Conservation (phyloP, 441 rosid genomes). For the Sinapis alba region DNA sequence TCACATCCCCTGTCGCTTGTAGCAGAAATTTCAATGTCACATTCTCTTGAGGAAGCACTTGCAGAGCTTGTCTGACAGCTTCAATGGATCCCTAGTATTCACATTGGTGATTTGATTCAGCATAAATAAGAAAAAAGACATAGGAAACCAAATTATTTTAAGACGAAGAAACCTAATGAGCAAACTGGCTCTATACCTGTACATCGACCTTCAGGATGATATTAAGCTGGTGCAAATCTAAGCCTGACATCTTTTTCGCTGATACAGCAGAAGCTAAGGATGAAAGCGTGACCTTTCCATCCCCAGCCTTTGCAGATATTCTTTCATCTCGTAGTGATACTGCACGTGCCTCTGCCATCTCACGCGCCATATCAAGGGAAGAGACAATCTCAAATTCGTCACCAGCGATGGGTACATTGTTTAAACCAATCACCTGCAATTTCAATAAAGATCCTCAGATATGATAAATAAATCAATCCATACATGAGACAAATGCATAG, state of each 20-base stretch:
- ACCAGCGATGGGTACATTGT: slow-evolving; percentile 86
- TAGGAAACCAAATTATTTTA: slow-evolving; percentile 15
- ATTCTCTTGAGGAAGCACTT: not conserved
- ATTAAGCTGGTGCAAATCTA: slow-evolving; percentile 96
- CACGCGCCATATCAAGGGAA: slow-evolving; percentile 87
- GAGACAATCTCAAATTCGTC: slow-evolving; percentile 89
- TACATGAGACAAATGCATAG: not conserved
- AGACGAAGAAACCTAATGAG: not conserved
- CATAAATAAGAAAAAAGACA: slow-evolving; percentile 4
- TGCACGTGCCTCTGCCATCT: slow-evolving; percentile 77
- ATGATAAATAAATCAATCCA: slow-evolving; percentile 14
- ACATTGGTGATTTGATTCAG: slow-evolving; percentile 4
- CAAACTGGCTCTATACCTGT: slow-evolving; percentile 60
- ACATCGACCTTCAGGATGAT: slow-evolving; percentile 90
- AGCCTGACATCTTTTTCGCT: slow-evolving; percentile 74
- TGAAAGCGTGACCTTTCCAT: slow-evolving; percentile 94
- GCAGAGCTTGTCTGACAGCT: slow-evolving; percentile 52
- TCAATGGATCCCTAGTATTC: not conserved
- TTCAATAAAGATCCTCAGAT: slow-evolving; percentile 15
- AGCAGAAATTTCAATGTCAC: slow-evolving; percentile 70
- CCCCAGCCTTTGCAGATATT: slow-evolving; percentile 92
- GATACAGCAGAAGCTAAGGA: slow-evolving; percentile 94
- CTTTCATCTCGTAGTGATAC: slow-evolving; percentile 75
- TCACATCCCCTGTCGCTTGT: slow-evolving; percentile 92
- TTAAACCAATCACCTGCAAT: slow-evolving; percentile 86